A percentile compares a stretch with the other conserved stretches of the same genome.
Evolutionary conservation across 441 rosid species (phyloP).

Genomic region (Erodium texanum): DNA sequence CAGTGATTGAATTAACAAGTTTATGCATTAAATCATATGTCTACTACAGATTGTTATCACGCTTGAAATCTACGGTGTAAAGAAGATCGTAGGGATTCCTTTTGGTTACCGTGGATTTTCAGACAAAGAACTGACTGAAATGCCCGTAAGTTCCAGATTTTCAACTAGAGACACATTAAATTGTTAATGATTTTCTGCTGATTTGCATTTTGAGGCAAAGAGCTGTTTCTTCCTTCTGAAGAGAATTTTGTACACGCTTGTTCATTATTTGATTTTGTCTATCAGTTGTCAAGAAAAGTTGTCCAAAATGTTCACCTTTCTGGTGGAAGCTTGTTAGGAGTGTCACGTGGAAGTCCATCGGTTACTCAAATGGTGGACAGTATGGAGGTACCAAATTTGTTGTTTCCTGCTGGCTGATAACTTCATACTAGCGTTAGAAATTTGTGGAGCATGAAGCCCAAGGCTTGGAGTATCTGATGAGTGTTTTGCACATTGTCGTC

Average conservation of each 20-base stretch:
- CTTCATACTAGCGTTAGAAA: slow-evolving; percentile 11
- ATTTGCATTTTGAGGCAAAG: background rate
- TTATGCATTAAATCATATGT: slow-evolving; percentile 8
- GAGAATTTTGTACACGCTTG: slow-evolving; percentile 1
- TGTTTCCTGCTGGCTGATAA: background rate
- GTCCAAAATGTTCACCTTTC: slow-evolving; percentile 92
- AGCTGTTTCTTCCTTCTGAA: background rate
- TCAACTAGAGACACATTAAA: background rate
- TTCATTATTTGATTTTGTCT: slow-evolving; percentile 17
- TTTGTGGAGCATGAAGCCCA: slow-evolving; percentile 3
- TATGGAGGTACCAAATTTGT: slow-evolving; percentile 51
- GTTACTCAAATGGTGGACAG: slow-evolving; percentile 65
- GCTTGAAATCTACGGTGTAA: slow-evolving; percentile 95
- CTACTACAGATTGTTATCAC: slow-evolving; percentile 82
- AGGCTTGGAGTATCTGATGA: slow-evolving; percentile 14
- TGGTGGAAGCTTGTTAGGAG: slow-evolving; percentile 97
- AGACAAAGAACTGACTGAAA: slow-evolving; percentile 59
- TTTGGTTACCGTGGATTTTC: slow-evolving; percentile 88
- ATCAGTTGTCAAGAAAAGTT: slow-evolving; percentile 80
- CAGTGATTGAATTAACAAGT: slow-evolving; percentile 5
- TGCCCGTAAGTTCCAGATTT: slow-evolving; percentile 41
- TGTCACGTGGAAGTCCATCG: slow-evolving; percentile 90
- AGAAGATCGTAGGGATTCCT: slow-evolving; percentile 85
- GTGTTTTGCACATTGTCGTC: slow-evolving; percentile 22
- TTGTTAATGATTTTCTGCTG: slow-evolving; percentile 4